Percentiles rank a stretch among this genome's conserved stretches.
Evolutionary conservation across 1,139 yeast genomes (phyloP).

Genomic region (Saccharomyces hybrid): DNA sequence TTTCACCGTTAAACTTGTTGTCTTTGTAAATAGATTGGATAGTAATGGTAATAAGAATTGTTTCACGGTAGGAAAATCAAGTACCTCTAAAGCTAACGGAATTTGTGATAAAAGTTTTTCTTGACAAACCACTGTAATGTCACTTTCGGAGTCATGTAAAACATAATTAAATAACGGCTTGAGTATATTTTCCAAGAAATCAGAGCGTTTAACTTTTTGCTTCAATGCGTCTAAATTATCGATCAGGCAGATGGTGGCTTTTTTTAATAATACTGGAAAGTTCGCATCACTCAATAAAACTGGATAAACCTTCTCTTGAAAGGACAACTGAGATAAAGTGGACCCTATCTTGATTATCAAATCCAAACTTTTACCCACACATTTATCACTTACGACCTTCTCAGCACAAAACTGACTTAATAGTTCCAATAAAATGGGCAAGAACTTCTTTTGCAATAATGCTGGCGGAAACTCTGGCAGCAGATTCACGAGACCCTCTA

Average conservation of each 20-base stretch:
- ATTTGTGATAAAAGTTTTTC: conserved; percentile 47
- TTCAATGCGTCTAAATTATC: conserved; percentile 48
- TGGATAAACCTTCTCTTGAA: conserved; percentile 63
- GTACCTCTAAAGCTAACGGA: conserved; percentile 38
- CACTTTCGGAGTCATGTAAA: conserved; percentile 18
- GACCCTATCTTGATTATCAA: conserved; percentile 60
- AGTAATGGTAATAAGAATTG: conserved; percentile 66
- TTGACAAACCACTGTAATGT: conserved; percentile 40
- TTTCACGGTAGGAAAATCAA: conserved; percentile 69
- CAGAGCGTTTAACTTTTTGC: conserved; percentile 41
- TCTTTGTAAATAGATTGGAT: conserved; percentile 67
- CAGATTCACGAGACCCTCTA: conserved; percentile 54
- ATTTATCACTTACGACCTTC: conserved; percentile 34
- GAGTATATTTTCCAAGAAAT: conserved; percentile 37
- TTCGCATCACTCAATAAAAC: conserved; percentile 29
- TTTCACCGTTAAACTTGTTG: conserved; percentile 75
- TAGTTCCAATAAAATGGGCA: conserved; percentile 58
- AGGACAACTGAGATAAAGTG: conserved; percentile 64
- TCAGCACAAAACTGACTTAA: conserved; percentile 27
- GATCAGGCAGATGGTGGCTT: conserved; percentile 48
- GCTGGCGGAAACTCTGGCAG: conserved; percentile 64
- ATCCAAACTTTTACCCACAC: conserved; percentile 49
- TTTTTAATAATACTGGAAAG: conserved; percentile 38
- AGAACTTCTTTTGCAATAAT: conserved; percentile 62
- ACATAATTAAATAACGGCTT: conserved; percentile 27